Evolutionary conservation across 2,329 filamentous ascomycete genomes (phyloP).

Genomic region (Aspergillus carbonarius): DNA sequence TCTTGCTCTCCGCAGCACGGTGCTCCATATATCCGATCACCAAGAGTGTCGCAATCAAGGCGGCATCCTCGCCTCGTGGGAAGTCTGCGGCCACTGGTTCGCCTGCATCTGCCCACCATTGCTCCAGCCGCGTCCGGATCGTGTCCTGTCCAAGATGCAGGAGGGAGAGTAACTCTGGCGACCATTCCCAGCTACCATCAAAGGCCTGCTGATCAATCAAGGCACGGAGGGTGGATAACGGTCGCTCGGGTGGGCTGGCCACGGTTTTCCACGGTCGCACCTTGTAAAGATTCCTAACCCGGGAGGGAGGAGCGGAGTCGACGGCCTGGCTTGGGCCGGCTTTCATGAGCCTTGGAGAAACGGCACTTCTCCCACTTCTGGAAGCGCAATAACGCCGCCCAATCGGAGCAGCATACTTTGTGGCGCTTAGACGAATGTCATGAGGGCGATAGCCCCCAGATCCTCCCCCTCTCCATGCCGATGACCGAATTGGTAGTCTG

Average conservation of each 20-base stretch:
- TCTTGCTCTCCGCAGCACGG: background rate
- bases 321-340: no score
- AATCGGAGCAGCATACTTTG: no score
- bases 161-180: background rate
- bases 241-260: background rate
- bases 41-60: background rate
- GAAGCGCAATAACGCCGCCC: no score
- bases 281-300: no score
- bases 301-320: no score
- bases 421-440: no score
- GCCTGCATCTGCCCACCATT: background rate
- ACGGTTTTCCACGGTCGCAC: background rate
- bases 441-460: no score
- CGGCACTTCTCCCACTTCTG: no score
- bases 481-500: background rate
- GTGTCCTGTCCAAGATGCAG: background rate
- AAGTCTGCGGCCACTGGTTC: background rate
- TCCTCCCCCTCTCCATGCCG: no score
- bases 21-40: background rate
- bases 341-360: no score
- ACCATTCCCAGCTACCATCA: constrained; percentile 53
- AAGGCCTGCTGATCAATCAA: constrained; percentile 59
- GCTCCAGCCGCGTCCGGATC: background rate
- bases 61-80: background rate
- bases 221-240: constrained; percentile 32